These are phyloP conservation scores for Pyrenopolyporus hunteri DNA, from an alignment of 495 filamentous ascomycete genomes.

Conservation along the genomic window DNA sequence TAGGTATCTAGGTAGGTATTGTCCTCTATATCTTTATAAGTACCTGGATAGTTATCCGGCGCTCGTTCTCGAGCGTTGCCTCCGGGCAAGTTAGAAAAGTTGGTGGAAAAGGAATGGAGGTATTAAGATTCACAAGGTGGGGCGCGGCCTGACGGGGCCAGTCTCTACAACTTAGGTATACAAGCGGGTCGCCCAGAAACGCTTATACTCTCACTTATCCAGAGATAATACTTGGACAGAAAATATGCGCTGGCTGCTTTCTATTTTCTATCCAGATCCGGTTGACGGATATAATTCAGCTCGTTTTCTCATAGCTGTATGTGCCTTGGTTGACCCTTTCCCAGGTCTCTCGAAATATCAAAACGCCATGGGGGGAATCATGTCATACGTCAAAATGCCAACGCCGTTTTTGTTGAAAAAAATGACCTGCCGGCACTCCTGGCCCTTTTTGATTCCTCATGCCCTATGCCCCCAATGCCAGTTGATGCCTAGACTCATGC, in stretches of 20 bases:
- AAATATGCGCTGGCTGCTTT: slow-evolving; percentile 24
- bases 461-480: slow-evolving; percentile 50
- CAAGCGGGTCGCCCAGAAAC: no score
- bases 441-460: slow-evolving; percentile 48
- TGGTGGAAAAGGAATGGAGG: no score
- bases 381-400: slow-evolving; percentile 57
- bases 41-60: no score
- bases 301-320: slow-evolving; percentile 38
- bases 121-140: no score
- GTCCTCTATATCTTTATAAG: no score
- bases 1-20: no score
- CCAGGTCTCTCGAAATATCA: slow-evolving; percentile 34
- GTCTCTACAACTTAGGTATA: no score
- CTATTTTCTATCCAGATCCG: slow-evolving; percentile 43
- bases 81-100: no score
- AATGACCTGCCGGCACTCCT: slow-evolving; percentile 53
- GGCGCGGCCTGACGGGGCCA: no score
- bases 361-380: slow-evolving; percentile 50
- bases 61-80: no score
- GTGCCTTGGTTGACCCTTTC: slow-evolving; percentile 22
- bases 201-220: neutral
- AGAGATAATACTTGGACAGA: slow-evolving; percentile 10
- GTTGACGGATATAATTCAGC: slow-evolving; percentile 42
- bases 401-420: slow-evolving; percentile 63
- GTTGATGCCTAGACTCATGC: slow-evolving; percentile 53